phyloP scores from a whole-genome alignment of 192 early-diverging fungal genomes.

The Linnemannia elongata region DNA sequence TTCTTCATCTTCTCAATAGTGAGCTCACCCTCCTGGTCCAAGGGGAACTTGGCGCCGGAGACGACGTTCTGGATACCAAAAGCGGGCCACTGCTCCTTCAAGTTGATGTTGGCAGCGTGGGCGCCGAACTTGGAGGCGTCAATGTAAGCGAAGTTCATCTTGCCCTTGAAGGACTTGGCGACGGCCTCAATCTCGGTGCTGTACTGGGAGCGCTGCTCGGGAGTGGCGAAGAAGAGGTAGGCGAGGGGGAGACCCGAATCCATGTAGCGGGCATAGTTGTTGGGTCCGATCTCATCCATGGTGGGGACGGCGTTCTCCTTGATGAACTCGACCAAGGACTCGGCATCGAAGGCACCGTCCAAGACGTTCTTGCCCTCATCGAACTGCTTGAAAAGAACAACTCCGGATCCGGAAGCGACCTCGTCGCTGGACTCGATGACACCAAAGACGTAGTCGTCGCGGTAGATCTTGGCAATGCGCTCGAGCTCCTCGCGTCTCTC shows the following conservation, averaged over 20 bases:
- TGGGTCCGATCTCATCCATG: constrained; percentile 91
- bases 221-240: constrained; percentile 85
- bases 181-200: constrained; percentile 75
- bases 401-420: constrained; percentile 64
- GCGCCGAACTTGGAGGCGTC: constrained; percentile 88
- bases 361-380: constrained; percentile 88
- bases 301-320: constrained; percentile 85
- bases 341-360: constrained; percentile 69
- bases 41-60: constrained; percentile 88
- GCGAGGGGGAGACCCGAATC: constrained; percentile 90
- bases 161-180: constrained; percentile 91
- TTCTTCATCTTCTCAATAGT: constrained; percentile 67
- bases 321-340: constrained; percentile 77
- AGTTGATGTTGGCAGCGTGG: constrained; percentile 90
- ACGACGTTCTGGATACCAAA: constrained; percentile 89
- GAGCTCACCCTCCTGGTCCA: constrained; percentile 77
- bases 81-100: constrained; percentile 94
- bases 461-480: constrained; percentile 80
- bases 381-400: constrained; percentile 93
- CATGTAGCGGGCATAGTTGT: constrained; percentile 92
- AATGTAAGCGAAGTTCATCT: constrained; percentile 92
- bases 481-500: constrained; percentile 79
- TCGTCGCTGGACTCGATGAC: constrained; percentile 73
- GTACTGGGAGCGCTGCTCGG: constrained; percentile 70
- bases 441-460: constrained; percentile 92